A percentile compares a stretch with the other conserved stretches of the same genome.
These are phyloP conservation scores for Ophiocytium majus DNA, from an alignment of 352 stramenopile genomes.

Conservation along the genomic window DNA sequence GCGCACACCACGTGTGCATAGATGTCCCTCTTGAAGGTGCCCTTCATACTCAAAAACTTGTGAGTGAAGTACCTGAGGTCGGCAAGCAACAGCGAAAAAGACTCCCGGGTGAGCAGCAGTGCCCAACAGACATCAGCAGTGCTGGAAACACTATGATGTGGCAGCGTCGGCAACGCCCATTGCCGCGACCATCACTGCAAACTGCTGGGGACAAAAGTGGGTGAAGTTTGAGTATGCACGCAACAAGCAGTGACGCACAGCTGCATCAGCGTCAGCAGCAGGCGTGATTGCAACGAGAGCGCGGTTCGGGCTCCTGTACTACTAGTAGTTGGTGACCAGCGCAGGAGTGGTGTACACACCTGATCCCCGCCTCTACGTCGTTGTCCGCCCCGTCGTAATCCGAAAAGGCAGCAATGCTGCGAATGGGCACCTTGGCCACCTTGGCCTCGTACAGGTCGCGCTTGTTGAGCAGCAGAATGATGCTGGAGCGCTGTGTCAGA, in stretches of 20 bases:
- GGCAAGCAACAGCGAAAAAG: neutral
- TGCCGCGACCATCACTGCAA: too few species aligned
- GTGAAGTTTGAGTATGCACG: neutral
- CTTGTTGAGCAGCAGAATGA: constrained; percentile 72
- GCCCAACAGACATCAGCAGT: neutral
- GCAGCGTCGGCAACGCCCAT: neutral
- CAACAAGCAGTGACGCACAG: neutral
- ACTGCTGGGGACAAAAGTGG: too few species aligned
- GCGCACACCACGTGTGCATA: constrained; percentile 92
- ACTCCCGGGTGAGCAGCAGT: neutral
- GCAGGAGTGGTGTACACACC: constrained; percentile 68
- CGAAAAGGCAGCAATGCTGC: constrained; percentile 78
- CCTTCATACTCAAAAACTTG: constrained; percentile 66
- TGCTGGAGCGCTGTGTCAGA: constrained; percentile 62
- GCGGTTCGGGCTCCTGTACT: neutral
- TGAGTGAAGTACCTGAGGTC: neutral
- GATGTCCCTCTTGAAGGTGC: constrained; percentile 78
- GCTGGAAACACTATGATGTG: too few species aligned
- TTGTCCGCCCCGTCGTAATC: constrained; percentile 70
- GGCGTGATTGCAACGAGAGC: neutral
- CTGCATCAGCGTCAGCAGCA: neutral
- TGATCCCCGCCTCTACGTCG: constrained; percentile 78
- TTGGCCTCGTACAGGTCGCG: constrained; percentile 65
- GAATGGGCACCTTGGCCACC: constrained; percentile 69
- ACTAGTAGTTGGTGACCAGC: constrained; percentile 61